Evolutionary conservation across 768 basidiomycete genomes (phyloP), one percentile per base, ranked within the genome.

Genomic region (Termitomyces sp.): DNA sequence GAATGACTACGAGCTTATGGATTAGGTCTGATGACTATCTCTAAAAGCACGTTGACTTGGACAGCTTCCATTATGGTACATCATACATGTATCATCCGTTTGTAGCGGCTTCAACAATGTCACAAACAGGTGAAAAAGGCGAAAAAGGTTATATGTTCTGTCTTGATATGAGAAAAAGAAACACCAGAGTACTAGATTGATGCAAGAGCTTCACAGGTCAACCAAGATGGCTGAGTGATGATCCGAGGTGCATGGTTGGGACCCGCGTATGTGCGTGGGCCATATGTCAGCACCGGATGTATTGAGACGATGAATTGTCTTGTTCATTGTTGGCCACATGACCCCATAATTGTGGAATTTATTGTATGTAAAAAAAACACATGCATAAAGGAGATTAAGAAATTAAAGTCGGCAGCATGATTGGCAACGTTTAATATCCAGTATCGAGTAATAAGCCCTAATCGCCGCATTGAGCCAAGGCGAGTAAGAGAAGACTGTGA

Each of bases 171-270:
- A 55, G 60, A 55, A 54, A 20, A 28, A 38, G 5, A 22, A 26
- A 50, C 11, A 40, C 35, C 30, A 24, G 60, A 54, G n/a, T 7
- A 20, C n/a, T 32, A 13, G 47, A 47, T 36, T 28, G 26, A 48
- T 44, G 16, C 14, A 56, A 55, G 52, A 35, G 44, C 47, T 52
- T 47, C 57, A 52, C 52, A 61, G 43, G 48, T 49, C 43, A 14
- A 55, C 54, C 43, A 32, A 22, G n/a, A 51, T 36, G 54, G 52
- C 11, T 48, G 36, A 38, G 41, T 41, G 51, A 58, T 62, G 60
- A 62, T 62, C 54, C 54, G 60, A 53, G 44, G 46, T 54, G 44
- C n/a, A 16, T 52, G 44, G n/a, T 47, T 55, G 30, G 52, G 61
- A 62, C 54, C 61, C 55, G 55, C 61, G 61, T 62, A 56, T 40